phyloP scores from a whole-genome alignment of 495 filamentous ascomycete genomes.

The Parathielavia appendiculata region DNA sequence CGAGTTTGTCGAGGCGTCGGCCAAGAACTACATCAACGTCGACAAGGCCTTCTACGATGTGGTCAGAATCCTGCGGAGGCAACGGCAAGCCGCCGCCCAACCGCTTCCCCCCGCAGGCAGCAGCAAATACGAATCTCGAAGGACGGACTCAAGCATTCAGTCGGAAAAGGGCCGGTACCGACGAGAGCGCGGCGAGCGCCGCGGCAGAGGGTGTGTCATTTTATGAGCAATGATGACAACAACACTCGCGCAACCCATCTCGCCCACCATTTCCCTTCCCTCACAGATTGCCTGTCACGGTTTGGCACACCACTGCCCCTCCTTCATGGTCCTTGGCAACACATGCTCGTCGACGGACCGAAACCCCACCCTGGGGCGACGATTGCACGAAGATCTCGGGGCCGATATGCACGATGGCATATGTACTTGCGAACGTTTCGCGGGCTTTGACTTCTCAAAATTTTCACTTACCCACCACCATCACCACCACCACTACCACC shows the following conservation, averaged over 20 bases:
- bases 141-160: slow-evolving; percentile 18
- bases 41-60: slow-evolving; percentile 99
- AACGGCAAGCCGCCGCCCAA: slow-evolving; percentile 56
- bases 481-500: slow-evolving; percentile 16
- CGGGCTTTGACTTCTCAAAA: slow-evolving; percentile 1
- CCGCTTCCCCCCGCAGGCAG: slow-evolving; percentile 34
- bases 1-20: slow-evolving; percentile 96
- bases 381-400: slow-evolving; percentile 1
- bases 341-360: background rate
- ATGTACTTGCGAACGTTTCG: too few species aligned
- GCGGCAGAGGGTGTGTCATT: slow-evolving; percentile 30
- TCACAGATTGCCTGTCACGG: background rate
- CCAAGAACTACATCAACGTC: slow-evolving; percentile 99
- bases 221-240: slow-evolving; percentile 30
- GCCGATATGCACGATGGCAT: slow-evolving; percentile 15
- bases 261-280: background rate
- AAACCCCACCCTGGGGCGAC: background rate
- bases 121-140: slow-evolving; percentile 30
- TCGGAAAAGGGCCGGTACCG: slow-evolving; percentile 27
- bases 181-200: slow-evolving; percentile 24
- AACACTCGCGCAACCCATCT: background rate
- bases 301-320: background rate
- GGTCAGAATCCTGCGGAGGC: slow-evolving; percentile 78
- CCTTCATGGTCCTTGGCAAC: background rate
- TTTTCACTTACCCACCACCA: background rate